Percentiles rank a stretch among this genome's conserved stretches.
Conservation (phyloP, 176 grass and related monocot species). For the Oryza coarctata region DNA sequence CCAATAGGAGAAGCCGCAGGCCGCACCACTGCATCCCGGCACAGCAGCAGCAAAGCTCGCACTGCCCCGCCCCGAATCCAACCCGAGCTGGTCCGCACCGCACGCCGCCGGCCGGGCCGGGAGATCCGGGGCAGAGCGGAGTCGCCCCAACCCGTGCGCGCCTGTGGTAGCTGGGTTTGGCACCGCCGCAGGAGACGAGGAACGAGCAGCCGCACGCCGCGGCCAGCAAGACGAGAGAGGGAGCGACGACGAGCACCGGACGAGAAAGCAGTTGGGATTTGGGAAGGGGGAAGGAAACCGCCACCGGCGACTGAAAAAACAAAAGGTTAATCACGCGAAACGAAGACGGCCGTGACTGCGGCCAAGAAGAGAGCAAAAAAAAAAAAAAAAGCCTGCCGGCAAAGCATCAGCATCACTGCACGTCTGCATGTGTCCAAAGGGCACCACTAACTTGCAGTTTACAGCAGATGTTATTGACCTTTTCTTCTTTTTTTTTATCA, state of each 20-base stretch:
- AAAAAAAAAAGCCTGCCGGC: not conserved
- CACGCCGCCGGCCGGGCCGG: not conserved
- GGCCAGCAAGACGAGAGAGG: not conserved
- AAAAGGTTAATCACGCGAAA: not conserved
- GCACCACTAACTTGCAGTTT: no score
- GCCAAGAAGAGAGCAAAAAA: no score
- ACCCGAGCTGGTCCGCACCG: not conserved
- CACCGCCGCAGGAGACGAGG: not conserved
- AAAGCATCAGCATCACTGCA: no score
- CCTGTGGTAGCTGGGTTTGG: not conserved
- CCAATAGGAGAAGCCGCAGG: conserved; percentile 28
- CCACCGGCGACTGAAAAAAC: not conserved
- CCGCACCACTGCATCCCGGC: conserved; percentile 29
- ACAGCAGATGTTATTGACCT: no score
- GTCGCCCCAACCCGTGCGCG: not conserved
- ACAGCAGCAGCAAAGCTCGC: not conserved
- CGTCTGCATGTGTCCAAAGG: no score
- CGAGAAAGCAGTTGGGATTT: not conserved
- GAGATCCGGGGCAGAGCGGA: conserved; percentile 35
- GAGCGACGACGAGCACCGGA: not conserved
- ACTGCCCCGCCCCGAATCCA: not conserved
- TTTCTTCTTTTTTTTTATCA: no score
- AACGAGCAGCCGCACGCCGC: not conserved
- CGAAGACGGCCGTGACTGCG: not conserved
- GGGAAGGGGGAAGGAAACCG: not conserved